Base-by-base conservation (phyloP, 176 grass and related monocot species). In the Oryza australiensis region DNA sequence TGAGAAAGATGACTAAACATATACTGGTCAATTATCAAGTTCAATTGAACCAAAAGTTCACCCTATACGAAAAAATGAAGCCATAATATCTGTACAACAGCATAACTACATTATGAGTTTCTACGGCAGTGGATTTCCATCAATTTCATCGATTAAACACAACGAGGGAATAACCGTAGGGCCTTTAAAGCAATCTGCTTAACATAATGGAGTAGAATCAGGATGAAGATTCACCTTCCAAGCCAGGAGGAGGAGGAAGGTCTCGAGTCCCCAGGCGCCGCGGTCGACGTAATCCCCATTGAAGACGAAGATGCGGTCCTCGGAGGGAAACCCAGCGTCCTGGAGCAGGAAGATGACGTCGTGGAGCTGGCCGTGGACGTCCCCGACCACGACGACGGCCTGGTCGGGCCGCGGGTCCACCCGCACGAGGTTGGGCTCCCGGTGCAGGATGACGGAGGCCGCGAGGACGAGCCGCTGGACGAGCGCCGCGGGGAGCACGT, bases 311-410 rank as follows among this genome's bases (percentile, higher is more conserved):
- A 95, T 32, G 2, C 93, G 96, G 0, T 90, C 87, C 75, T 99
- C 89, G 12, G 85, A 88, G 1, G 96, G 96, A 79, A 93, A 93
- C 3, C 96, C 96, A 0, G 96, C 91, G 73, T 99, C 89, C 72
- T 77, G 87, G 65, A 99, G 87, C 46, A 99, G 74, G 93, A 95
- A 99, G 24, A 99, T 85, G 37, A 95, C 93, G 65, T 99, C 93
- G 85, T 99, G 96, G 49, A 99, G 83, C 96, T 99, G 96, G 23
- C 96, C 96, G 64, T 99, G 96, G 35, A 99, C 93, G 76, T 99
- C 96, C 23, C 96, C 96, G 12, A 99, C 96, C 38, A 99, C 87
- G 27, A 99, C 89, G 48, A 95, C 91, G 34, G 81, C 24, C 73
- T 88, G 84, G 55, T 79, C 86, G 15, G 70, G 66, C 7, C 72